Evolutionary conservation across 108 stramenopile genomes (phyloP).

Genomic region (Discostella stelligeroides): DNA sequence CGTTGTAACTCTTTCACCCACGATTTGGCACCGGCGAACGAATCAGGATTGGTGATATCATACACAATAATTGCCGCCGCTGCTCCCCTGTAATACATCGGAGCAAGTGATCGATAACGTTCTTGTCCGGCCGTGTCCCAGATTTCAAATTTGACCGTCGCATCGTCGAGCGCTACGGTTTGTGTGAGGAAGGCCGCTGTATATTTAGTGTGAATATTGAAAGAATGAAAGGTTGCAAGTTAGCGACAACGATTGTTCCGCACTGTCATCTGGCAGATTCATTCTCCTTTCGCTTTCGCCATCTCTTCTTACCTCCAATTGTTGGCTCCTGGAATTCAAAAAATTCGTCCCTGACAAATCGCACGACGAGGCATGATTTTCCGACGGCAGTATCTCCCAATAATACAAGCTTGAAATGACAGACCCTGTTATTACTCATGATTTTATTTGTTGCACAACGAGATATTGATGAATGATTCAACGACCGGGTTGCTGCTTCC

Average conservation of each 20-base stretch:
- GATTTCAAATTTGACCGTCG: slow-evolving; percentile 98
- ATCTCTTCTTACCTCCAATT: slow-evolving; percentile 83
- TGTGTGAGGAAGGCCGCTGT: slow-evolving; percentile 97
- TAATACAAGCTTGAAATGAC: slow-evolving; percentile 98
- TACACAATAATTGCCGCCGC: slow-evolving; percentile 94
- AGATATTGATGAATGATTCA: too few species aligned
- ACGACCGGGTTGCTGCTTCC: too few species aligned
- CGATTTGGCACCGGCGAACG: slow-evolving; percentile 95
- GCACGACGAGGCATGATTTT: slow-evolving; percentile 96
- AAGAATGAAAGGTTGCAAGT: background rate
- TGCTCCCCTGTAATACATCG: slow-evolving; percentile 93
- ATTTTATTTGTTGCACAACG: background rate
- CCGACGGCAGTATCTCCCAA: slow-evolving; percentile 99
- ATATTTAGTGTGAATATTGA: background rate
- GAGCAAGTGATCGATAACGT: slow-evolving; percentile 75
- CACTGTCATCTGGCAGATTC: background rate
- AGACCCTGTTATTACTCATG: slow-evolving; percentile 70
- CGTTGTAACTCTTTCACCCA: slow-evolving; percentile 99
- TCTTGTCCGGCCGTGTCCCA: slow-evolving; percentile 97
- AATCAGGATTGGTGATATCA: slow-evolving; percentile 96
- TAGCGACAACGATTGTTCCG: background rate
- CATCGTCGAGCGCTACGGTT: slow-evolving; percentile 90
- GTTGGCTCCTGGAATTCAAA: slow-evolving; percentile 99
- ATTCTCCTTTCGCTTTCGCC: background rate
- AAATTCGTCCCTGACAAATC: slow-evolving; percentile 98